Percentiles rank a stretch among this genome's conserved stretches.
Evolutionary conservation across 108 stramenopile genomes (phyloP).

Genomic region (Nannochloropsis salina): DNA sequence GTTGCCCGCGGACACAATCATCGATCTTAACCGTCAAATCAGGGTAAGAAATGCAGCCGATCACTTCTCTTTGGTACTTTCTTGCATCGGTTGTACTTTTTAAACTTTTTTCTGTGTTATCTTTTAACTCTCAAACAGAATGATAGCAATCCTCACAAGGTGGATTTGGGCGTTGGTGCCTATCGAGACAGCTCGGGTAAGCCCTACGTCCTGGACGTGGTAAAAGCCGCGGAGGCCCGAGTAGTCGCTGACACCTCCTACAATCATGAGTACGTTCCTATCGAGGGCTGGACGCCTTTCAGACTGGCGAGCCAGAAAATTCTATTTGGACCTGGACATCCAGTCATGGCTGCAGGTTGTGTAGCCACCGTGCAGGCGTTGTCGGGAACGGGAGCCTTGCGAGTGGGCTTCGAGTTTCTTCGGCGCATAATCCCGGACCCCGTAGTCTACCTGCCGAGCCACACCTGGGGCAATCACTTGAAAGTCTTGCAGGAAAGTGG

Average conservation of each 20-base stretch:
- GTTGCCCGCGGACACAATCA: background rate
- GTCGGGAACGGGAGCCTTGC: slow-evolving; percentile 54
- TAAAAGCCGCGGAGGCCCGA: slow-evolving; percentile 35
- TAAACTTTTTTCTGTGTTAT: too few relatives aligned
- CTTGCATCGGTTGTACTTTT: too few relatives aligned
- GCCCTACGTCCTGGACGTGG: slow-evolving; percentile 42
- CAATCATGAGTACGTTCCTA: slow-evolving; percentile 57
- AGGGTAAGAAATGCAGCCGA: background rate
- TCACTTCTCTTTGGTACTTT: too few relatives aligned
- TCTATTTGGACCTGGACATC: slow-evolving; percentile 35
- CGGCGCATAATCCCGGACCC: background rate
- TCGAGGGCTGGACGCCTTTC: slow-evolving; percentile 46
- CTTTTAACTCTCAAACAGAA: background rate
- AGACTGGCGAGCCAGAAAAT: slow-evolving; percentile 29
- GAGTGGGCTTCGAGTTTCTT: slow-evolving; percentile 49
- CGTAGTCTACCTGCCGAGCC: slow-evolving; percentile 39
- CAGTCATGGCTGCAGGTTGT: slow-evolving; percentile 24
- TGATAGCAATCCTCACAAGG: slow-evolving; percentile 22
- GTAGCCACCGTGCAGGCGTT: slow-evolving; percentile 53
- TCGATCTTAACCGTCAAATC: slow-evolving; percentile 16
- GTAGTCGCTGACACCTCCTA: slow-evolving; percentile 24
- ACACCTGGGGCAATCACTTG: slow-evolving; percentile 56
- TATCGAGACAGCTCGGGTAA: slow-evolving; percentile 49
- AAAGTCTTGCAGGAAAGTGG: slow-evolving; percentile 32
- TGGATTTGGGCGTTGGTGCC: slow-evolving; percentile 52